Percentiles rank a stretch among this genome's conserved stretches.
Conservation (phyloP, 2,329 filamentous ascomycete species). For the Beauveria varroae region DNA sequence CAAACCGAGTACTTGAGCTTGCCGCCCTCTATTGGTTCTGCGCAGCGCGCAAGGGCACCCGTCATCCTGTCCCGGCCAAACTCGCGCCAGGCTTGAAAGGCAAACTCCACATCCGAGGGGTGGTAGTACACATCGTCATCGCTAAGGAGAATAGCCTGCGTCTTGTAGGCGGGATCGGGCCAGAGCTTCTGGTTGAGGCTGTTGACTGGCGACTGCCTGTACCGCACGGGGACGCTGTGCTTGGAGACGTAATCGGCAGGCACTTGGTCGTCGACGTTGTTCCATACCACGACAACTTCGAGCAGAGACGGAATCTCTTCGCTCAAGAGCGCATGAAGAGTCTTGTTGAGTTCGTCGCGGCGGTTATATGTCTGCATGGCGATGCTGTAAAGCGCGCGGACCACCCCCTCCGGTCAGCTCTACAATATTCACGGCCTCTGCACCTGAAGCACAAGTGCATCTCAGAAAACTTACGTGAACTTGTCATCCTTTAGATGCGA, state of each 20-base stretch:
- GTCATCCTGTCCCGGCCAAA: conserved; percentile 27
- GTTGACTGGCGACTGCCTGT: conserved; percentile 24
- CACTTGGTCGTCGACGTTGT: conserved; percentile 24
- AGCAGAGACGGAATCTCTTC: conserved; percentile 27
- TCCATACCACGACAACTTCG: conserved; percentile 33
- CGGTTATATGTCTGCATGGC: not conserved
- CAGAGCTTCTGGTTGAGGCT: conserved; percentile 31
- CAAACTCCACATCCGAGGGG: conserved; percentile 31
- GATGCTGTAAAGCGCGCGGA: not conserved
- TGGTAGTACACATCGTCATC: conserved; percentile 34
- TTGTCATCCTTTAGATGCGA: not conserved
- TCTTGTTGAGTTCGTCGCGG: conserved; percentile 19
- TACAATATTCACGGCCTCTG: not conserved
- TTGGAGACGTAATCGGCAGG: conserved; percentile 24
- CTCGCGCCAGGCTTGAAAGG: conserved; percentile 32
- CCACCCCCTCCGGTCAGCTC: not conserved
- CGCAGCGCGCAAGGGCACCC: conserved; percentile 30
- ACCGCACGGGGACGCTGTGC: conserved; percentile 26
- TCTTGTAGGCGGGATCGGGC: conserved; percentile 28
- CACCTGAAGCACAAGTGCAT: not conserved
- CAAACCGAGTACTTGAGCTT: conserved; percentile 27
- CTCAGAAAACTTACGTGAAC: not conserved
- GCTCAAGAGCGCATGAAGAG: conserved; percentile 21
- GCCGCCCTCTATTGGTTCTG: conserved; percentile 19
- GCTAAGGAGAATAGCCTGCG: conserved; percentile 31